Percentiles rank a stretch among this genome's conserved stretches.
Conservation (phyloP, 1,139 yeast species). For the Zygosaccharomyces pseudobailii region DNA sequence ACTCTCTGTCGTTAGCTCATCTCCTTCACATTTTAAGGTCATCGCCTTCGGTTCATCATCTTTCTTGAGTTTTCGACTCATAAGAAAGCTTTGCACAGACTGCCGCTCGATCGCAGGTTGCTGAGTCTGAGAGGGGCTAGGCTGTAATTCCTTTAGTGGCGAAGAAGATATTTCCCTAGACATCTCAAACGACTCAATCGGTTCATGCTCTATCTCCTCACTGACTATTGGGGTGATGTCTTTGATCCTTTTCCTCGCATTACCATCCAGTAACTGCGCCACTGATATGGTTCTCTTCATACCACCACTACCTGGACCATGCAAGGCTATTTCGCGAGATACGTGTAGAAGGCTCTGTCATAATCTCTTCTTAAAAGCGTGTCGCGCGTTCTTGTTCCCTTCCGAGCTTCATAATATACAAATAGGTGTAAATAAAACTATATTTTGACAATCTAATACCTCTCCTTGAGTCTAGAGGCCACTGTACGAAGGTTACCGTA, state of each 20-base stretch:
- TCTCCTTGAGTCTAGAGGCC: constrained; percentile 94
- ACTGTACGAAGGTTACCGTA: constrained; percentile 95
- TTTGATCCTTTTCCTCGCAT: constrained; percentile 9
- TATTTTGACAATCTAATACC: constrained; percentile 48
- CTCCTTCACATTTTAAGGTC: constrained; percentile 8
- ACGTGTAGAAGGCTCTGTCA: not conserved
- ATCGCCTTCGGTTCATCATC: constrained; percentile 6
- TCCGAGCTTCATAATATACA: constrained; percentile 3
- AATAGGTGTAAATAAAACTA: constrained; percentile 1
- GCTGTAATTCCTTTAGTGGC: constrained; percentile 6
- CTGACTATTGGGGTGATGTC: not conserved
- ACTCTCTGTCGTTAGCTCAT: constrained; percentile 8
- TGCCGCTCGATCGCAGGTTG: constrained; percentile 5
- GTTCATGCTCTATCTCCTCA: constrained; percentile 5
- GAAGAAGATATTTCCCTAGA: constrained; percentile 9
- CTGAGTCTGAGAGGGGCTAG: not conserved
- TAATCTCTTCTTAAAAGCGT: not conserved
- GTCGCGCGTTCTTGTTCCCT: constrained; percentile 3
- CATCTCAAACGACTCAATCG: constrained; percentile 8
- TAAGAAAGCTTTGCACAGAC: constrained; percentile 22
- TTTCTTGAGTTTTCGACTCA: constrained; percentile 13
- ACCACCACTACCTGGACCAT: not conserved
- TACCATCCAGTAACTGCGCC: constrained; percentile 18
- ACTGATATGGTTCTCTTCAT: constrained; percentile 16
- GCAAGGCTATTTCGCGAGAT: not conserved